Base-by-base conservation (phyloP, 495 filamentous ascomycete genomes). In the Neurospora tetraspora region DNA sequence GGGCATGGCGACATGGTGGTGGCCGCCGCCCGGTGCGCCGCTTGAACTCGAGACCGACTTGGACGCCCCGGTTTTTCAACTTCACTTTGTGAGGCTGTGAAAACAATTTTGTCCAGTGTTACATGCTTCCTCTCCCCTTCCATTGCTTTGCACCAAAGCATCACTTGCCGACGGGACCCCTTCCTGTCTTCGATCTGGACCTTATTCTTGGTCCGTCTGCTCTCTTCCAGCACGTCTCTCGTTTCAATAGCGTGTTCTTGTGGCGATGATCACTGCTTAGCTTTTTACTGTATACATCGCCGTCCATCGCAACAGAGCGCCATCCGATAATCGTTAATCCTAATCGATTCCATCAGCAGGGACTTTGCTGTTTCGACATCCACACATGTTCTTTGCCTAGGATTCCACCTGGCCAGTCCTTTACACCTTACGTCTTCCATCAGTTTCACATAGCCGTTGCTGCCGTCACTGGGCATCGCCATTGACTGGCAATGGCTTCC, bases 401-500 rank as follows among this genome's bases (percentile, higher is more conserved):
- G 23, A 18, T 65, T 34, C 27, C 53, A 65, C 53, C 53, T 65
- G 53, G 53, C 27, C 53, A 65, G 53, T 65, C 27, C 53, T 65
- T 65, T 65, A 18, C 53, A 65, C 53, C 27, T 34, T 18, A 16
- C 27, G 27, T 65, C 53, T 65, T 65, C 14, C 3, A 34, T 65
- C 53, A 34, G 53, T 65, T 65, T 65, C 27, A 65, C 14, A 65
- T 65, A 65, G 53, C 53, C 27, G 27, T 65, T 65, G 27, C 53
- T 65, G 27, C 14, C 31, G 53, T 34, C 53, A 65, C 20, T 36
- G 27, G 27, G 27, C 18, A 68, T 61, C 34, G 31, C 42, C 10
- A 53, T 68, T 27, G 39, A 20, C 20, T 65, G 36, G 70, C 45
- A 40, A 79, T 79, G 78, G 76, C 76, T 7, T 79, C 76, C 18